Conservation (phyloP, 176 grass and related monocot species). For the Oryza nivara region DNA sequence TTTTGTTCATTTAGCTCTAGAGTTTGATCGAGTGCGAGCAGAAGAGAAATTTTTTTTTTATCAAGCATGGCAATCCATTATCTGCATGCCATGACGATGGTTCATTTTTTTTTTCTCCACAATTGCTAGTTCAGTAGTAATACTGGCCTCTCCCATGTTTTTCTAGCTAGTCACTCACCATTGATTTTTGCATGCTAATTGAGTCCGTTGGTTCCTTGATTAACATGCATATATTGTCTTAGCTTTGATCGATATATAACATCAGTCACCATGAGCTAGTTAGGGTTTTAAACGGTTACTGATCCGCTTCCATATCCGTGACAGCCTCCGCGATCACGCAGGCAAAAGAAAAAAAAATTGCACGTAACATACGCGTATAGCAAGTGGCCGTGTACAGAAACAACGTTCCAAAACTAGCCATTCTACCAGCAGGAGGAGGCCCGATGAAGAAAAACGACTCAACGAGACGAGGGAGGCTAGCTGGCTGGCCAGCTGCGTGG, state of each 20-base stretch:
- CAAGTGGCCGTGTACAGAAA: not conserved
- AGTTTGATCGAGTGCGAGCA: constrained; percentile 65
- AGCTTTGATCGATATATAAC: not conserved
- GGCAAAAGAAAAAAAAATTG: not conserved
- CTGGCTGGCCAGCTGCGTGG: constrained; percentile 35
- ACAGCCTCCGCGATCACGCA: not conserved
- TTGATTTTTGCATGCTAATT: constrained; percentile 1
- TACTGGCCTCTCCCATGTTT: not conserved
- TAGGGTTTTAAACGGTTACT: constrained; percentile 34
- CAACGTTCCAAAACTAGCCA: not conserved
- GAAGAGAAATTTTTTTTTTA: constrained; percentile 42
- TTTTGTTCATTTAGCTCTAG: constrained; percentile 69
- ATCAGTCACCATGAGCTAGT: not conserved
- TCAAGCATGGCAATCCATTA: constrained; percentile 33
- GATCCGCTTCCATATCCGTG: not conserved
- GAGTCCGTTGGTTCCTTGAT: not conserved
- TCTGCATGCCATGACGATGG: constrained; percentile 37
- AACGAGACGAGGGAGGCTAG: constrained; percentile 3
- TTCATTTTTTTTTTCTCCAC: constrained; percentile 21
- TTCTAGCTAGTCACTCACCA: not conserved
- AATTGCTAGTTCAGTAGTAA: constrained; percentile 6
- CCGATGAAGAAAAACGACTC: not conserved
- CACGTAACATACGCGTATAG: not conserved
- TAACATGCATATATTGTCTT: not conserved
- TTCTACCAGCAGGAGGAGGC: constrained; percentile 6